Evolutionary conservation across 805 yeast genomes (phyloP), one percentile per base, ranked within the genome.

Genomic region (Metschnikowia cerradonensis): DNA sequence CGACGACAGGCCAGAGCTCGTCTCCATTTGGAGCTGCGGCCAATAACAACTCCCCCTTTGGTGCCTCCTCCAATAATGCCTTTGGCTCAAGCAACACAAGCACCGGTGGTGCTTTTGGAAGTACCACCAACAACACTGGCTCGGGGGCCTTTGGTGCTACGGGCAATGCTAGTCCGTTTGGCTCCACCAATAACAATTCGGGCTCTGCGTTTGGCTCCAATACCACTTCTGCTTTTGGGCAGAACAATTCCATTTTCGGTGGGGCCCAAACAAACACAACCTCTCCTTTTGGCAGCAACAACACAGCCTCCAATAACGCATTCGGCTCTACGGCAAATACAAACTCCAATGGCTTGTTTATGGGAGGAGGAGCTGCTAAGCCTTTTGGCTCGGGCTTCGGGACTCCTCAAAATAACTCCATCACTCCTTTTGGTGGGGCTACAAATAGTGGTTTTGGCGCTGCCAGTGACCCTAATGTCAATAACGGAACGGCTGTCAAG

Each of bases 401-500:
- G 32, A 55, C 59, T 13, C 56, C 62, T 7, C 55, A 55, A 20
- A 54, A 52, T 43, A 56, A 56, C 53, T 48, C 59, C 23, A 49
- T 51, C 38, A 46, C 61, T 17, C 60, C 62, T 4, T 58, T 59
- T 52, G 62, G 62, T 3, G 59, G 52, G 1, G 56, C 57, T 10
- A 45, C 59, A 8, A 48, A 45, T 26, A 49, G 49, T 52, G 71
- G 75, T 1, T 54, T 55, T 41, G 58, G 59, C 14, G 50, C 50
- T 13, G 57, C 61, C 4, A 50, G 53, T 32, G 72, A 62, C 48
- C 54, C 71, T 15, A 60, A 63, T 48, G 68, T 64, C 31, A 73
- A 79, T 68, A 78, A 82, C 55, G 96, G 96, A 33, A 85, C 96
- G 4, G 80, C 84, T 0, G 68, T 76, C 7, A 82, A 78, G 58